Evolutionary conservation across 2,329 filamentous ascomycete genomes (phyloP).

Genomic region (Botrytis paeoniae): DNA sequence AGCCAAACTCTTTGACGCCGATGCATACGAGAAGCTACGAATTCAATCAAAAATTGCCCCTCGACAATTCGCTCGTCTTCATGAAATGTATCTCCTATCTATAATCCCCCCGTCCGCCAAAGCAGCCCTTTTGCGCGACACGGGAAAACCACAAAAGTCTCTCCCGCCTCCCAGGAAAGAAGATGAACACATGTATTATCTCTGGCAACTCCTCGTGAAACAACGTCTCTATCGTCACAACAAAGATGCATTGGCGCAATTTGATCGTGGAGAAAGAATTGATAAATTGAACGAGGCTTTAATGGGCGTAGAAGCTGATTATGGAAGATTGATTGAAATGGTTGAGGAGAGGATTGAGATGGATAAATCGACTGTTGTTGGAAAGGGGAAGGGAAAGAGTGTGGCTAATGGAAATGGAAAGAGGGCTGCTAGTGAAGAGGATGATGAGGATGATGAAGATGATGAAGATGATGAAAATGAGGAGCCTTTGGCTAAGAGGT

Average conservation of each 20-base stretch:
- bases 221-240: slow-evolving; percentile 75
- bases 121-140: slow-evolving; percentile 45
- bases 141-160: slow-evolving; percentile 29
- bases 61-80: slow-evolving; percentile 70
- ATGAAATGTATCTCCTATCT: slow-evolving; percentile 73
- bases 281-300: slow-evolving; percentile 71
- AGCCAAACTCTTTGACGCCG: slow-evolving; percentile 56
- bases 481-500: slow-evolving; percentile 28
- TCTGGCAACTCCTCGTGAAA: slow-evolving; percentile 76
- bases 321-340: slow-evolving; percentile 57
- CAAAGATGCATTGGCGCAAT: slow-evolving; percentile 64
- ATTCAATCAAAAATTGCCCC: slow-evolving; percentile 66
- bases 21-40: slow-evolving; percentile 55
- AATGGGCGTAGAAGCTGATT: slow-evolving; percentile 67
- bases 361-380: slow-evolving; percentile 12
- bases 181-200: slow-evolving; percentile 60
- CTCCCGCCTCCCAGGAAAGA: slow-evolving; percentile 39
- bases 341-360: slow-evolving; percentile 26
- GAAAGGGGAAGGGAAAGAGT: slow-evolving; percentile 8
- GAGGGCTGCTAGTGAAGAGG: slow-evolving; percentile 6
- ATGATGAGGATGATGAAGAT: slow-evolving; percentile 22
- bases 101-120: slow-evolving; percentile 55
- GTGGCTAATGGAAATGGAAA: not conserved
- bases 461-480: slow-evolving; percentile 24
- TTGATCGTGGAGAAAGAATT: slow-evolving; percentile 65